Conservation (phyloP, 2,329 filamentous ascomycete species). For the Hypoxylon sp. region DNA sequence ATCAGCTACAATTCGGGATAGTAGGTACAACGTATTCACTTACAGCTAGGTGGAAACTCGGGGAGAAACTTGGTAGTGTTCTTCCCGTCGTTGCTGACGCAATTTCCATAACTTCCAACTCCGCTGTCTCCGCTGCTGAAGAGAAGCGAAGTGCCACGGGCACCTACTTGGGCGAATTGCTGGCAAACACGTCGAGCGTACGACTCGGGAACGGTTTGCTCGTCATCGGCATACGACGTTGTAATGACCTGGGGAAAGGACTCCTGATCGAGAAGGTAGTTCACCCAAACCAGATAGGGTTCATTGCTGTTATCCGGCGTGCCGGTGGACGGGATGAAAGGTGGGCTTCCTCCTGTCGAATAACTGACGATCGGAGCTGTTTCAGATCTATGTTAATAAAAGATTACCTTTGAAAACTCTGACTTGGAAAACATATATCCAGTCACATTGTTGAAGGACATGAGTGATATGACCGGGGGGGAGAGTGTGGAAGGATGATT, state of each 20-base stretch:
- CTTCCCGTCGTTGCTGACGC: constrained; percentile 63
- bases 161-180: constrained; percentile 61
- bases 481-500: too few species aligned
- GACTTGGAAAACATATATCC: too few species aligned
- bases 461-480: too few species aligned
- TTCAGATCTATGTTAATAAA: background rate
- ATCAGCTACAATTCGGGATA: too few species aligned
- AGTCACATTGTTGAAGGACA: too few species aligned
- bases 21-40: too few species aligned
- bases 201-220: constrained; percentile 59
- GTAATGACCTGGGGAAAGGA: constrained; percentile 64
- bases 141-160: constrained; percentile 61
- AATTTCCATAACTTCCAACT: constrained; percentile 48
- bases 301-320: constrained; percentile 55
- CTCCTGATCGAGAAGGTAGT: constrained; percentile 56
- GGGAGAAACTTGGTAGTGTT: constrained; percentile 63
- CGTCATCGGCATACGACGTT: constrained; percentile 67
- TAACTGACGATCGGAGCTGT: constrained; percentile 44
- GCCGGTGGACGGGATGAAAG: constrained; percentile 41
- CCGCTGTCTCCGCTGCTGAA: constrained; percentile 61
- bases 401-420: background rate
- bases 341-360: constrained; percentile 47
- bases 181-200: constrained; percentile 64
- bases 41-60: constrained; percentile 60
- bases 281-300: constrained; percentile 64